Conservation (phyloP, 2,329 filamentous ascomycete genomes). For the Parastagonospora avenae region DNA sequence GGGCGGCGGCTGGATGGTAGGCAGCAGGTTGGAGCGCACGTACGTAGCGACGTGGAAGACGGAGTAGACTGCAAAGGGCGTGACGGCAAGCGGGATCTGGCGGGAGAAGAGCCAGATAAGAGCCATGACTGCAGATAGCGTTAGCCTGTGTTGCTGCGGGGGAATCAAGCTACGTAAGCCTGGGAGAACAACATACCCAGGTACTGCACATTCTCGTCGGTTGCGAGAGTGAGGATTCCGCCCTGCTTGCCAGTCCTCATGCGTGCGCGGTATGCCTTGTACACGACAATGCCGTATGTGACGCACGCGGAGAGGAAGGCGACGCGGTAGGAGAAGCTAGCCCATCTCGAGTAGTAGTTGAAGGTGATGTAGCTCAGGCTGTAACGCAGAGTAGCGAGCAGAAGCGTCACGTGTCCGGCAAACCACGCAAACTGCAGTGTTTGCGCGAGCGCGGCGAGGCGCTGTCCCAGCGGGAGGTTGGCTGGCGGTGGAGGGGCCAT, state of each 20-base stretch:
- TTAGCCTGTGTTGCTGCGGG: conserved; percentile 21
- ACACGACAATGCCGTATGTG: conserved; percentile 98
- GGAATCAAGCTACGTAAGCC: conserved; percentile 1
- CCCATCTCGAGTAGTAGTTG: conserved; percentile 80
- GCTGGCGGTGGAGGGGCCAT: conserved; percentile 79
- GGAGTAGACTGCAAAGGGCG: conserved; percentile 96
- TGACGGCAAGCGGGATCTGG: conserved; percentile 86
- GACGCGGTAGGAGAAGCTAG: conserved; percentile 83
- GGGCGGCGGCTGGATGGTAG: conserved; percentile 75
- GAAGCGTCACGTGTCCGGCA: conserved; percentile 80
- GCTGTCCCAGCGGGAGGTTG: conserved; percentile 72
- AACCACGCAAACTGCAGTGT: conserved; percentile 84
- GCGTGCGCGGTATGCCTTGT: conserved; percentile 92
- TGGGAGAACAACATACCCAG: conserved; percentile 68
- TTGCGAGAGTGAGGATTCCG: conserved; percentile 69
- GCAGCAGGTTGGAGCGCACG: conserved; percentile 89
- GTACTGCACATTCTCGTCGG: conserved; percentile 98
- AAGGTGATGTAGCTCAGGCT: conserved; percentile 83
- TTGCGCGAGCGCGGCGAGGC: conserved; percentile 78
- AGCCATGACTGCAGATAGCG: conserved; percentile 72
- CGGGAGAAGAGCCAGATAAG: conserved; percentile 92
- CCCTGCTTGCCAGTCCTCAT: conserved; percentile 72
- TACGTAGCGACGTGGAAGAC: conserved; percentile 98
- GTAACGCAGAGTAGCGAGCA: conserved; percentile 84
- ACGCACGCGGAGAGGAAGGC: conserved; percentile 87